Base-by-base conservation (phyloP, 768 basidiomycete genomes). In the Astraeus odoratus region DNA sequence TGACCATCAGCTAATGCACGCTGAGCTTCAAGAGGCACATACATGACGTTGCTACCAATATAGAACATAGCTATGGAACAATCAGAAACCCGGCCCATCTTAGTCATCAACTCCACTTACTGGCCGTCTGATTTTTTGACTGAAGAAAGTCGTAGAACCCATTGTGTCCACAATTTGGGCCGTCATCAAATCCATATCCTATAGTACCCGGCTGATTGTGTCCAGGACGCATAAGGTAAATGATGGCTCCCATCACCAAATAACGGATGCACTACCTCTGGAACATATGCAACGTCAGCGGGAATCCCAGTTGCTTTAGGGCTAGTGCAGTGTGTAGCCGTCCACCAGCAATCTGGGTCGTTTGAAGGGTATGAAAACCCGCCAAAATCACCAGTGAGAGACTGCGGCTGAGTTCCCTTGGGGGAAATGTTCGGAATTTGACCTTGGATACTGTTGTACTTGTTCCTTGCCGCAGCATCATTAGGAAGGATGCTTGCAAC, bases 101-200 rank as follows among this genome's bases (percentile, higher is more conserved):
- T 18, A 27, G 4, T 9, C 6, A 7, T 24, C 50, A 43, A n/a
- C n/a, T n/a, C 13, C 0, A 72, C 78, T 56, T 45, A 75, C 76
- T 78, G 6, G 80, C 79, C 71, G 73, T 77, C 63, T 82, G 80
- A 25, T 78, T 68, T 50, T 81, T 65, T 6, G 64, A 56, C 2
- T 54, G 42, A 24, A 82, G 67, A 49, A 58, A 82, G 47, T 80
- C 68, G 36, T 82, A 82, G 49, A 81, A 82, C 2, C 63, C 68
- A 44, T 81, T 81, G 48, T 82, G 80, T 3, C 75, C 72, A 52
- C 80, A 82, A 53, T 78, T 78, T 2, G 80, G 80, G 1, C 80
- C 80, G 48, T 82, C 80, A 48, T 82, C 80, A 48, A 81, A 81
- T 3, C 71, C 77, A 36, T 76, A 81, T 2, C 78, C 80, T 18